phyloP scores from a whole-genome alignment of 2,329 filamentous ascomycete species.

The Didymella keratinophila region DNA sequence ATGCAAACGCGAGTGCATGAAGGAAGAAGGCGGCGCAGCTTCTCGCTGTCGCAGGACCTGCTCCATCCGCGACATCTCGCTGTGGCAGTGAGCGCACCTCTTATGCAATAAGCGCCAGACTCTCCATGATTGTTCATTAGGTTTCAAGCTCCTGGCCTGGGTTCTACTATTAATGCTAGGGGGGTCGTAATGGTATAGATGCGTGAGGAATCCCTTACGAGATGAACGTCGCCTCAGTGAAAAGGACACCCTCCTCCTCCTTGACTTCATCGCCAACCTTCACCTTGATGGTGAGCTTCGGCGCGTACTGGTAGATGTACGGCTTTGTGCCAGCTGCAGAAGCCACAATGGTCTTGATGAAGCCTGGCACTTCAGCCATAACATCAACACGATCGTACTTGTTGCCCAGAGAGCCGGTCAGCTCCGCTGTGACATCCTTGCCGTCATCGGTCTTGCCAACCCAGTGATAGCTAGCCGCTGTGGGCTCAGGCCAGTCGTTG shows the following conservation, averaged over 20 bases:
- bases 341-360: slow-evolving; percentile 93
- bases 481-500: slow-evolving; percentile 90
- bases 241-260: slow-evolving; percentile 78
- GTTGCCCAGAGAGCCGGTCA: slow-evolving; percentile 74
- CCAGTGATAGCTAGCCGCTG: slow-evolving; percentile 78
- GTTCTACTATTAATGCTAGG: slow-evolving; percentile 43
- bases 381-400: slow-evolving; percentile 87
- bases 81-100: neutral
- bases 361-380: slow-evolving; percentile 94
- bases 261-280: slow-evolving; percentile 83
- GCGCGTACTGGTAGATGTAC: slow-evolving; percentile 95
- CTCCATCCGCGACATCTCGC: slow-evolving; percentile 2
- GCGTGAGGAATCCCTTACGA: slow-evolving; percentile 58
- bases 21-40: neutral
- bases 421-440: slow-evolving; percentile 71
- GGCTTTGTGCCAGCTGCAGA: slow-evolving; percentile 90
- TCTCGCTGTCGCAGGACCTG: neutral
- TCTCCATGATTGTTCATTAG: slow-evolving; percentile 37
- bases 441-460: slow-evolving; percentile 78
- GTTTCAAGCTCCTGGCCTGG: slow-evolving; percentile 47
- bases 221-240: slow-evolving; percentile 96
- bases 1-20: neutral
- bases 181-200: slow-evolving; percentile 32
- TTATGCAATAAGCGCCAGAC: neutral
- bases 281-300: slow-evolving; percentile 78